A percentile compares a stretch with the other conserved stretches of the same genome.
phyloP scores from a whole-genome alignment of 192 early-diverging fungal species.

The Allomyces macrogynus region DNA sequence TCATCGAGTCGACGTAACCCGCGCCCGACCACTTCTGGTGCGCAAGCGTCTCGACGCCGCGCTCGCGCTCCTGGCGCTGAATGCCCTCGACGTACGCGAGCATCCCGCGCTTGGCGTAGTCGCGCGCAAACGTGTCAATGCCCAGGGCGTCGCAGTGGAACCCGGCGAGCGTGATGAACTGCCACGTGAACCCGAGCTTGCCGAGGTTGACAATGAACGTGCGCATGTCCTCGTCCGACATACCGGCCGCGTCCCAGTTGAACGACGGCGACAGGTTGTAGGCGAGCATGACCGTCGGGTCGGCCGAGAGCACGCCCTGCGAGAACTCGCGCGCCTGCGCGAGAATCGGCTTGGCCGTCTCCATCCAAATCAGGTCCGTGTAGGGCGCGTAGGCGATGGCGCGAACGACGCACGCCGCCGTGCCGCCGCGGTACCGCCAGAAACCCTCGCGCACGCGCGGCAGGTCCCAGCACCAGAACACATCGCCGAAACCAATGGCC shows the following conservation, averaged over 20 bases:
- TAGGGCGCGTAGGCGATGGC: constrained; percentile 66
- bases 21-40: constrained; percentile 76
- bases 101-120: constrained; percentile 78
- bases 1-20: constrained; percentile 42
- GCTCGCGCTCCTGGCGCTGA: constrained; percentile 74
- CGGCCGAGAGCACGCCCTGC: constrained; percentile 50
- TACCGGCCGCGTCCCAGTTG: constrained; percentile 95
- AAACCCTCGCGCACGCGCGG: constrained; percentile 85
- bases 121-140: constrained; percentile 64
- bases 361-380: constrained; percentile 90
- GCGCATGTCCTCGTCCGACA: constrained; percentile 75
- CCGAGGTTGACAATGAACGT: constrained; percentile 63
- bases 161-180: constrained; percentile 93
- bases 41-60: constrained; percentile 75
- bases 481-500: constrained; percentile 21
- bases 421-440: constrained; percentile 93
- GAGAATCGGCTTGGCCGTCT: constrained; percentile 87
- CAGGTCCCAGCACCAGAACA: constrained; percentile 73
- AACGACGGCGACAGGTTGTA: constrained; percentile 96
- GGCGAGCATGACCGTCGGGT: constrained; percentile 69
- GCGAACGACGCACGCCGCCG: constrained; percentile 65
- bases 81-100: constrained; percentile 79
- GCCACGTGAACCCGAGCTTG: constrained; percentile 86
- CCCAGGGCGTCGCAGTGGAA: constrained; percentile 82
- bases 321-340: constrained; percentile 81